Base-by-base conservation (phyloP, 371 early-diverging fungal genomes). In the Actinomortierella wolfii region DNA sequence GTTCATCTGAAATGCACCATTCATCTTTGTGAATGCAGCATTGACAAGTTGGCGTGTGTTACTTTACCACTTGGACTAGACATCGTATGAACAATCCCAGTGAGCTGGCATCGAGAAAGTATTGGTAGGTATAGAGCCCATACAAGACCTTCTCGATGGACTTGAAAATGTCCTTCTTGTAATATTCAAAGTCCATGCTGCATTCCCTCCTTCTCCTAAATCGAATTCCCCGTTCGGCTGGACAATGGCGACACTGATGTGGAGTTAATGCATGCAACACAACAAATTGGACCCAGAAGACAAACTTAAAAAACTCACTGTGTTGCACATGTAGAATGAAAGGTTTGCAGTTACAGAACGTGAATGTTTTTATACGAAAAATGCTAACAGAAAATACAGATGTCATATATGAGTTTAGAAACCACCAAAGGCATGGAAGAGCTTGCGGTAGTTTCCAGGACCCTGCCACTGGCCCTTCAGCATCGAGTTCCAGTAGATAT, bases 381-480 rank as follows among this genome's bases (percentile, higher is more conserved):
- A n/a, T n/a, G n/a, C n/a, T n/a, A 34, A 34, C 34, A 34, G 11
- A 34, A 34, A 34, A 34, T 11, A 6, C 11, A 34, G 34, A n/a
- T n/a, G n/a, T n/a, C n/a, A n/a, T n/a, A n/a, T n/a, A n/a, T n/a
- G n/a, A n/a, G n/a, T n/a, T n/a, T n/a, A n/a, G n/a, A n/a, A n/a
- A n/a, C 79, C 34, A 11, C 34, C 11, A 34, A 59, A 34, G 34
- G 34, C 34, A 34, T 34, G 34, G 34, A 89, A 67, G 9, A 84
- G 41, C 67, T 82, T 79, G 71, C 92, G 84, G 68, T 85, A 74
- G 24, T 75, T 52, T 41, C 78, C 64, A 18, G 94, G 94, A n/a
- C 94, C 94, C 55, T 73, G 66, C 94, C 94, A 94, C 18, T 69
- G 80, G 46, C 93, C 93, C 67, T 83, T 85, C 56, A 93, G 69